Conservation (phyloP, 1,284 basidiomycete species). For the Microbotryum violaceum region DNA sequence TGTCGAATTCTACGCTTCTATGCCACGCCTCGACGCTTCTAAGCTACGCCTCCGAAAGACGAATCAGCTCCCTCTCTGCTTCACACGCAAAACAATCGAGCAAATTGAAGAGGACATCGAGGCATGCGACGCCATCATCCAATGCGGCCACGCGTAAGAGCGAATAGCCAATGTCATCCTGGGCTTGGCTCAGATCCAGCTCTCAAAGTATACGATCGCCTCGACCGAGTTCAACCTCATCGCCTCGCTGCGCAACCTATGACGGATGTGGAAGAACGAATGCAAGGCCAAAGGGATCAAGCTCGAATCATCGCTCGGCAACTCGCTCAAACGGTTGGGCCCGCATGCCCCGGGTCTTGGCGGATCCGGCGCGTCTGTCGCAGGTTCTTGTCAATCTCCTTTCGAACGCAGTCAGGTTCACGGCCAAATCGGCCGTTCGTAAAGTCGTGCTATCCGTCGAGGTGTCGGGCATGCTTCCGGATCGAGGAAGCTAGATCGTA, state of each 20-base stretch:
- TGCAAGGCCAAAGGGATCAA: conserved; percentile 20
- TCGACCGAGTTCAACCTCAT: conserved; percentile 22
- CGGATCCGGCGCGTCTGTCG: conserved; percentile 12
- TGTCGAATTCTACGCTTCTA: no score
- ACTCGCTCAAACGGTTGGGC: conserved; percentile 22
- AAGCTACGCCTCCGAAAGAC: not conserved
- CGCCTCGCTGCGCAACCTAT: conserved; percentile 14
- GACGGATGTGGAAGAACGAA: conserved; percentile 24
- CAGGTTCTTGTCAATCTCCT: conserved; percentile 20
- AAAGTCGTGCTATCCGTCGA: conserved; percentile 23
- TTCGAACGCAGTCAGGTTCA: conserved; percentile 26
- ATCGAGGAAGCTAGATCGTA: conserved; percentile 11
- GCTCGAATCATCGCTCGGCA: conserved; percentile 21
- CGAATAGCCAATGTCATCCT: conserved; percentile 29
- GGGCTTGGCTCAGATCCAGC: conserved; percentile 27
- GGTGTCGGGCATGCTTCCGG: conserved; percentile 15
- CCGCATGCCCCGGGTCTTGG: conserved; percentile 20
- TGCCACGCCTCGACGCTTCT: no score
- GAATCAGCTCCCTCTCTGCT: conserved; percentile 3
- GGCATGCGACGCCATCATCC: conserved; percentile 22
- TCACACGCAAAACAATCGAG: conserved; percentile 9
- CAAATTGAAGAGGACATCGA: conserved; percentile 25
- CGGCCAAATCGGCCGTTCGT: conserved; percentile 15
- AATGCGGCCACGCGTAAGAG: conserved; percentile 24
- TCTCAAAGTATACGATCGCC: conserved; percentile 22